A percentile compares a stretch with the other conserved stretches of the same genome.
Conservation (phyloP, 768 basidiomycete genomes). For the Hydnomerulius pinastri region DNA sequence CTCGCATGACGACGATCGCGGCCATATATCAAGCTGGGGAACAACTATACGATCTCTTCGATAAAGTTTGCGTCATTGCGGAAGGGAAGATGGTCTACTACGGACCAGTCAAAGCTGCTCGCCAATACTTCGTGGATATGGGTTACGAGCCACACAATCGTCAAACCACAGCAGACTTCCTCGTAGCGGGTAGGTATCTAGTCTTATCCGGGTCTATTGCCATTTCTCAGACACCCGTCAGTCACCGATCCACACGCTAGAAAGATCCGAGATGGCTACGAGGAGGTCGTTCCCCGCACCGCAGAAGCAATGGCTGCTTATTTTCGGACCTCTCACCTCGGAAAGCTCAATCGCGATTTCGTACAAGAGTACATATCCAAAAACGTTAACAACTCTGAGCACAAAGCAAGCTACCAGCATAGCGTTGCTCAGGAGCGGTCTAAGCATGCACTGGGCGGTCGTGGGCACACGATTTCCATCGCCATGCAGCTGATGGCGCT, state of each 20-base stretch:
- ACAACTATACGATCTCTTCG: slow-evolving; percentile 60
- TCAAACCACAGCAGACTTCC: slow-evolving; percentile 63
- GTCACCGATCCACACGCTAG: slow-evolving; percentile 66
- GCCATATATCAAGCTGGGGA: slow-evolving; percentile 87
- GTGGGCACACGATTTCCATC: slow-evolving; percentile 47
- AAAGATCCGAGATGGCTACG: slow-evolving; percentile 43
- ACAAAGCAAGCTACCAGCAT: slow-evolving; percentile 42
- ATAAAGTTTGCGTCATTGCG: slow-evolving; percentile 65
- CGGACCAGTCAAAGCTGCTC: slow-evolving; percentile 51
- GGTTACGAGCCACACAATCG: slow-evolving; percentile 55
- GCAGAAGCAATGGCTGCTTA: slow-evolving; percentile 58
- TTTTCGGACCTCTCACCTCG: slow-evolving; percentile 43
- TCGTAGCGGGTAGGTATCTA: slow-evolving; percentile 41
- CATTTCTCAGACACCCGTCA: slow-evolving; percentile 32
- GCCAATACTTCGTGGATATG: slow-evolving; percentile 57
- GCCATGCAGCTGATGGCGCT: slow-evolving; percentile 44
- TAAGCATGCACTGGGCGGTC: slow-evolving; percentile 40
- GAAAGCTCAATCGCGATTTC: slow-evolving; percentile 45
- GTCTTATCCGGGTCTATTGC: not conserved
- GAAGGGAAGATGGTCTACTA: slow-evolving; percentile 59
- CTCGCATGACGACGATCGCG: slow-evolving; percentile 63
- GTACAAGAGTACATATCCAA: slow-evolving; percentile 45
- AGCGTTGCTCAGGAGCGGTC: slow-evolving; percentile 56
- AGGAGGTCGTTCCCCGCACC: slow-evolving; percentile 46
- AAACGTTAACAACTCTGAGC: slow-evolving; percentile 48